Evolutionary conservation across 2,329 filamentous ascomycete species (phyloP).

Genomic region (Alternaria consortialis): DNA sequence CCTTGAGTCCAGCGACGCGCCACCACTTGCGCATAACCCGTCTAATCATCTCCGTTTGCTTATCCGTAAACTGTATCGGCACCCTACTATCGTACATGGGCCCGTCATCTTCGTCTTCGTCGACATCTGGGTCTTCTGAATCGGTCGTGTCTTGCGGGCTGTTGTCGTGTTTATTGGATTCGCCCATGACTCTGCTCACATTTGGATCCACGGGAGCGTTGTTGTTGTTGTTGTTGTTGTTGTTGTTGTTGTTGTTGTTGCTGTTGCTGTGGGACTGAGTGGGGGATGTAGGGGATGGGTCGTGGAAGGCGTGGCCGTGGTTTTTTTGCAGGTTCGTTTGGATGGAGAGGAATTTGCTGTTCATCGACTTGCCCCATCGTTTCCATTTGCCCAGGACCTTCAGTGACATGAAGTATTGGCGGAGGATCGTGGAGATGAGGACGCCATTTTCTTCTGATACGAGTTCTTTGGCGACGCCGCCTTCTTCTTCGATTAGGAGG

Average conservation of each 20-base stretch:
- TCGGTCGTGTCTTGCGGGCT: background rate
- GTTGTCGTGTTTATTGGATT: background rate
- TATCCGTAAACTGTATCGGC: slow-evolving; percentile 50
- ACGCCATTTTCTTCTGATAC: slow-evolving; percentile 88
- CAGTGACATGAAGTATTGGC: slow-evolving; percentile 90
- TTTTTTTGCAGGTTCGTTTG: slow-evolving; percentile 67
- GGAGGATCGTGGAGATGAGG: slow-evolving; percentile 83
- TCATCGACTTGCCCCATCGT: slow-evolving; percentile 70
- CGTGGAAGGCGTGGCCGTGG: slow-evolving; percentile 61
- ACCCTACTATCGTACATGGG: slow-evolving; percentile 55
- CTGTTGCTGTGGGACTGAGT: slow-evolving; percentile 2
- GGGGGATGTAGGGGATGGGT: slow-evolving; percentile 43
- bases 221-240: background rate
- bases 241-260: background rate
- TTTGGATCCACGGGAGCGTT: slow-evolving; percentile 21
- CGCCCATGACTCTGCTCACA: slow-evolving; percentile 17
- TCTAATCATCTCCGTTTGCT: slow-evolving; percentile 69
- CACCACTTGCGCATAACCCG: slow-evolving; percentile 79
- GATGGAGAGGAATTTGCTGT: slow-evolving; percentile 72
- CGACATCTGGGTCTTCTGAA: slow-evolving; percentile 41
- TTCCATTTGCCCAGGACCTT: slow-evolving; percentile 84
- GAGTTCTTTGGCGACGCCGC: slow-evolving; percentile 78
- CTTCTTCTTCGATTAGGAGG: slow-evolving; percentile 77
- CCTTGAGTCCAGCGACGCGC: slow-evolving; percentile 69
- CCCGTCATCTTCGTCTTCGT: slow-evolving; percentile 52